Base-by-base conservation (phyloP, 2,329 filamentous ascomycete genomes). In the Colletotrichum shisoi region DNA sequence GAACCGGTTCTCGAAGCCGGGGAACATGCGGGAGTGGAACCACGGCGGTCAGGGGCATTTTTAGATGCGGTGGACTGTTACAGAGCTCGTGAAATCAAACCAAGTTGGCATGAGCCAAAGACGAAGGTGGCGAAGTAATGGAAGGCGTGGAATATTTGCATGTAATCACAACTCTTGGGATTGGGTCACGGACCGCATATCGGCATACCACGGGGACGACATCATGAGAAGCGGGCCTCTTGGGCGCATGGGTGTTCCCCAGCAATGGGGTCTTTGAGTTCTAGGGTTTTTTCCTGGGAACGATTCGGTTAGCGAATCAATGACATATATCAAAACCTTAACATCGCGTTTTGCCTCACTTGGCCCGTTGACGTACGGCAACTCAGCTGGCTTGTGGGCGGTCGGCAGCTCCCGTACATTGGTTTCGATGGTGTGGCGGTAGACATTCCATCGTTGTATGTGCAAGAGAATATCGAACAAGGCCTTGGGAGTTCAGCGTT, bases 1-100 rank as follows among this genome's bases (percentile, higher is more conserved):
- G 44, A 58, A 37, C 1, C 56, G 69, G 39, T 70, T 70, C 21
- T 40, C 57, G 11, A 70, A 70, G 49, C 63, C 69, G 3, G 52
- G 42, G 7, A 52, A 31, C 31, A 57, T 68, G 52, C 51, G 62
- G 27, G 62, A 68, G 51, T 40, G 27, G 57, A n/a, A 37, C 19
- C 37, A 39, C 8, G 24, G 31, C 15, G 27, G 51, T 19, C 46
- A 19, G 42, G 24, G 39, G 13, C 49, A 51, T 4, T 65, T 68
- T 53, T 64, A 53, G 24, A 19, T 9, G 44, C 3, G 24, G 1
- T 2, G 31, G 11, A 4, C 31, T 13, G 49, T 24, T 37, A 15
- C 12, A 24, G n/a, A 8, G 13, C 17, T 1, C 2, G 24, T 53
- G 9, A 19, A 21, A 6, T 15, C 12, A 27, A 42, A 21, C n/a